Percentiles rank a stretch among this genome's conserved stretches.
Conservation (phyloP, 1,139 yeast genomes). For the Sugiyamaella pinicola region DNA sequence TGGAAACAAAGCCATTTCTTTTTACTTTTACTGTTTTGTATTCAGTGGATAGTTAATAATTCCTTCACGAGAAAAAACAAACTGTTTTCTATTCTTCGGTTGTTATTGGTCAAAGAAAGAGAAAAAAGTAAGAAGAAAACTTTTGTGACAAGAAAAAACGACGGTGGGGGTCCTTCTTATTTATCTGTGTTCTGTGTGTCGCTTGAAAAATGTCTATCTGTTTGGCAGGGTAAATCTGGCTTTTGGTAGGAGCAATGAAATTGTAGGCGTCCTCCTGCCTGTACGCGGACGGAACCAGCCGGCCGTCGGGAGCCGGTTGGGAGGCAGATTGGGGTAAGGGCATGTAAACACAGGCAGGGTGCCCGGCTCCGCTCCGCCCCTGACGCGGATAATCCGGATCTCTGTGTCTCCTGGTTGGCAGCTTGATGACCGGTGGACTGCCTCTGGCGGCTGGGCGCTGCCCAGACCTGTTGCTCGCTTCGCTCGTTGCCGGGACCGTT, state of each 20-base stretch:
- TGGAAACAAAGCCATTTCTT: constrained; percentile 45
- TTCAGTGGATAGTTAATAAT: constrained; percentile 16
- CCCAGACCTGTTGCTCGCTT: too few relatives aligned
- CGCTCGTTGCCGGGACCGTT: too few relatives aligned
- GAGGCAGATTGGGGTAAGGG: too few relatives aligned
- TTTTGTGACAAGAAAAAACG: not conserved
- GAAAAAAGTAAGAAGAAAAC: constrained; percentile 5
- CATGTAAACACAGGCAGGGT: too few relatives aligned
- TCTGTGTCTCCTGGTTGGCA: too few relatives aligned
- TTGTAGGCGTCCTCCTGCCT: not conserved
- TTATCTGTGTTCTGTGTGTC: constrained; percentile 1
- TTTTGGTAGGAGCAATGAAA: not conserved
- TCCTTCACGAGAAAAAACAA: constrained; percentile 11
- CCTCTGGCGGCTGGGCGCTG: too few relatives aligned
- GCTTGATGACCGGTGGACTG: not conserved
- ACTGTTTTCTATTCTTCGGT: constrained; percentile 8
- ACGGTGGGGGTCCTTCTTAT: constrained; percentile 5
- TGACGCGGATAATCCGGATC: not conserved
- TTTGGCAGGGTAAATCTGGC: constrained; percentile 11
- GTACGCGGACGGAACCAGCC: not conserved
- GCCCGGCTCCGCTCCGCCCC: too few relatives aligned
- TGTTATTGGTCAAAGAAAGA: constrained; percentile 8
- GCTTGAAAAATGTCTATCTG: not conserved
- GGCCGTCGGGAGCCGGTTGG: too few relatives aligned
- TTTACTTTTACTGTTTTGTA: not conserved